phyloP scores from a whole-genome alignment of 106 monocot genomes.

The Gastrodia elata region DNA sequence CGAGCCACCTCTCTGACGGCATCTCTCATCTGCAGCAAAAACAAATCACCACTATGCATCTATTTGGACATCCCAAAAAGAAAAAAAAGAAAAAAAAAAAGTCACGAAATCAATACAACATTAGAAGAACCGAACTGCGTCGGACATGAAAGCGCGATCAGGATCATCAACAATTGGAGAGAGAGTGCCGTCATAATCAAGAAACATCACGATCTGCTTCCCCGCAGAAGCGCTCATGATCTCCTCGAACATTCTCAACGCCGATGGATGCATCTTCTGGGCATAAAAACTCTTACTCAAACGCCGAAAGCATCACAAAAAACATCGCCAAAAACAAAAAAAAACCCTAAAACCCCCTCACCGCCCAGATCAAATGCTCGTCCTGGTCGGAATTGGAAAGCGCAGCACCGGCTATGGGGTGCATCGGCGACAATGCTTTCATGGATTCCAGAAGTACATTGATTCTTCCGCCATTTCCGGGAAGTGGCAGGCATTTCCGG shows the following conservation, averaged over 20 bases:
- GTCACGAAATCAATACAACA: too few species aligned
- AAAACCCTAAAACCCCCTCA: not conserved
- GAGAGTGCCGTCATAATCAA: constrained; percentile 78
- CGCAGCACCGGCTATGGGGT: too few species aligned
- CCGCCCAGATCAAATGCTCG: not conserved
- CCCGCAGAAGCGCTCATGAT: constrained; percentile 35
- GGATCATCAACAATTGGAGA: constrained; percentile 77
- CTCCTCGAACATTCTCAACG: constrained; percentile 45
- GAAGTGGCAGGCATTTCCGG: too few species aligned
- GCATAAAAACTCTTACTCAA: not conserved
- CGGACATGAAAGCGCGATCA: constrained; percentile 65
- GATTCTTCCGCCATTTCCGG: too few species aligned
- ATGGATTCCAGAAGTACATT: too few species aligned
- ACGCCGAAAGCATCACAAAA: not conserved
- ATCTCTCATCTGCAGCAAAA: constrained; percentile 15
- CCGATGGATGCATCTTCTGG: constrained; percentile 49
- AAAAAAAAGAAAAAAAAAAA: not conserved
- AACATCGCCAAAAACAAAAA: not conserved
- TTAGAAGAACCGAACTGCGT: constrained; percentile 21
- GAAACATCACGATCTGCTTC: constrained; percentile 69
- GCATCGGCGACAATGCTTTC: too few species aligned
- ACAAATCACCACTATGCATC: not conserved
- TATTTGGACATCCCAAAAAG: too few species aligned
- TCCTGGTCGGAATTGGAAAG: not conserved
- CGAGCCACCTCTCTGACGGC: constrained; percentile 13